Percentiles rank a stretch among this genome's conserved stretches.
These are phyloP conservation scores for Pseudogymnoascus sp. DNA, from an alignment of 2,329 filamentous ascomycete genomes.

Conservation along the genomic window DNA sequence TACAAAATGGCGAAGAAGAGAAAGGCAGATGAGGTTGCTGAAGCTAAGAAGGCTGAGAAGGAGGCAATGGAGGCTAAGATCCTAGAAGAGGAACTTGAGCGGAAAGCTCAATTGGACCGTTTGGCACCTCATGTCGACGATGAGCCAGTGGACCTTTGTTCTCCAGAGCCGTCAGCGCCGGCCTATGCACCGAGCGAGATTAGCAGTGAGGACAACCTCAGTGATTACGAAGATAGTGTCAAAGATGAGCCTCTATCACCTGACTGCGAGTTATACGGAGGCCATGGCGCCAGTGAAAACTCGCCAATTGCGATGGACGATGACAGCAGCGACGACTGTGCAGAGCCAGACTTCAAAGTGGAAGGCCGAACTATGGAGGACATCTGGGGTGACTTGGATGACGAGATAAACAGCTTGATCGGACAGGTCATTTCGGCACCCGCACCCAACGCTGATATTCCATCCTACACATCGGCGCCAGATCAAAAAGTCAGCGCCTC, in stretches of 20 bases:
- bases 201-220: background rate
- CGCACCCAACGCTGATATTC: background rate
- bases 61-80: background rate
- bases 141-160: background rate
- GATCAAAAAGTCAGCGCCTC: background rate
- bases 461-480: background rate
- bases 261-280: background rate
- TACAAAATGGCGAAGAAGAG: background rate
- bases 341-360: slow-evolving; percentile 5
- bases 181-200: background rate
- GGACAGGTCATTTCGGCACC: background rate
- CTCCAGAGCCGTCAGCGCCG: background rate
- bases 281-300: background rate
- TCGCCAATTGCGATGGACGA: background rate
- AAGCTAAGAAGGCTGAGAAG: background rate
- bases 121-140: background rate
- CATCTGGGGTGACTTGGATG: background rate
- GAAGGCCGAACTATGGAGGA: background rate
- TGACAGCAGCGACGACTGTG: background rate
- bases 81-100: background rate
- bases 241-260: background rate
- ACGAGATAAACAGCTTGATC: slow-evolving; percentile 1
- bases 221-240: background rate
- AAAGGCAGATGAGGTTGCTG: background rate
- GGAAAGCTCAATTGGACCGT: background rate